Percentiles rank a stretch among this genome's conserved stretches.
phyloP scores from a whole-genome alignment of 257 asterid genomes.

The Fraxinus pennsylvanica region DNA sequence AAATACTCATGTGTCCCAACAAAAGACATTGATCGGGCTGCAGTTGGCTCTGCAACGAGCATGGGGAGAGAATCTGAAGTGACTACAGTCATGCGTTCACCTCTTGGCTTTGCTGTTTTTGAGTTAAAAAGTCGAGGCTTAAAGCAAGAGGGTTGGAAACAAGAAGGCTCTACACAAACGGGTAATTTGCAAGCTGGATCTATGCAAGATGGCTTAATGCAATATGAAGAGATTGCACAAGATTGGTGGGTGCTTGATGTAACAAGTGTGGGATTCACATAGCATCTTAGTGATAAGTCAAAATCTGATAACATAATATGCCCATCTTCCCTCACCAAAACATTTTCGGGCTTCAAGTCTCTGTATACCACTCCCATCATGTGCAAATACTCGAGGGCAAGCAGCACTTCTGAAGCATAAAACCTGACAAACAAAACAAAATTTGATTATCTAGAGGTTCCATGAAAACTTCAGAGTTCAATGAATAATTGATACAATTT shows the following conservation, averaged over 20 bases:
- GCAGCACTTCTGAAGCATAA: slow-evolving; percentile 86
- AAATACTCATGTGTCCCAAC: slow-evolving; percentile 95
- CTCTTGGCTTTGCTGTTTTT: slow-evolving; percentile 41
- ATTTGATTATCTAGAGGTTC: neutral
- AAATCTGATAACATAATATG: slow-evolving; percentile 95
- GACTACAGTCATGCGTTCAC: slow-evolving; percentile 37
- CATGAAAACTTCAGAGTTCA: neutral
- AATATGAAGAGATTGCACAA: slow-evolving; percentile 66
- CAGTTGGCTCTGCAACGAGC: slow-evolving; percentile 86
- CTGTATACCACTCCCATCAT: slow-evolving; percentile 97
- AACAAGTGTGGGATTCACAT: slow-evolving; percentile 74
- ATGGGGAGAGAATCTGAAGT: slow-evolving; percentile 57
- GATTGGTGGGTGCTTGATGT: slow-evolving; percentile 45
- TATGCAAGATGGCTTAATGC: slow-evolving; percentile 78
- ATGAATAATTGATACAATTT: neutral
- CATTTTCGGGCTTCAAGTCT: slow-evolving; percentile 93
- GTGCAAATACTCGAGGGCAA: slow-evolving; percentile 86
- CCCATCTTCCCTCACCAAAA: slow-evolving; percentile 89
- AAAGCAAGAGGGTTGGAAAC: slow-evolving; percentile 85
- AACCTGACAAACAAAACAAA: slow-evolving; percentile 48
- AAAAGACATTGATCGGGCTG: slow-evolving; percentile 86
- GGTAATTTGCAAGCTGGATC: slow-evolving; percentile 73
- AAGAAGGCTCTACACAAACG: slow-evolving; percentile 74
- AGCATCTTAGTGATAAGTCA: slow-evolving; percentile 79
- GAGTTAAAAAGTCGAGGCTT: slow-evolving; percentile 69